A percentile compares a stretch with the other conserved stretches of the same genome.
Evolutionary conservation across 2,329 filamentous ascomycete genomes (phyloP).

Genomic region (Ambrosiella cleistominuta): DNA sequence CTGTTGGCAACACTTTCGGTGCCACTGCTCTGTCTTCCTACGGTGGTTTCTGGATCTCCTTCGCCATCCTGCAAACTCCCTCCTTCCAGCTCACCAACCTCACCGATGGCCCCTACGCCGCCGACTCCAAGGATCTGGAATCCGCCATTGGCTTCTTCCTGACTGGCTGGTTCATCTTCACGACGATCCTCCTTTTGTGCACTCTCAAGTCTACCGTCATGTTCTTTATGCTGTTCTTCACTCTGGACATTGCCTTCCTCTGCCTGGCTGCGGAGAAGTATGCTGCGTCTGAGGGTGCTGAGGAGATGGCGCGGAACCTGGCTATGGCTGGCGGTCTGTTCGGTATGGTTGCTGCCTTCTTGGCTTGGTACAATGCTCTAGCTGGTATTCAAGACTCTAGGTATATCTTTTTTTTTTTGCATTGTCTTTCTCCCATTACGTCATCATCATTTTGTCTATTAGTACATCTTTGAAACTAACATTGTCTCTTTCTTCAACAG

Average conservation of each 20-base stretch:
- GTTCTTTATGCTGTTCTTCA: slow-evolving; percentile 63
- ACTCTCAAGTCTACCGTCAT: slow-evolving; percentile 62
- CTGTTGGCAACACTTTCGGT: slow-evolving; percentile 73
- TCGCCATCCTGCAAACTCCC: slow-evolving; percentile 54
- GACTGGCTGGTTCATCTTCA: slow-evolving; percentile 73
- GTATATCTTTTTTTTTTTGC: slow-evolving; percentile 24
- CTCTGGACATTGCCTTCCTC: slow-evolving; percentile 58
- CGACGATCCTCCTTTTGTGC: slow-evolving; percentile 52
- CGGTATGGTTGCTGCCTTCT: slow-evolving; percentile 62
- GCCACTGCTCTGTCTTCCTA: slow-evolving; percentile 67
- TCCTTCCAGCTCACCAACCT: slow-evolving; percentile 39
- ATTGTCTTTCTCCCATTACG: background rate
- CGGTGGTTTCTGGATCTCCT: slow-evolving; percentile 68
- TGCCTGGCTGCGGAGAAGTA: slow-evolving; percentile 49
- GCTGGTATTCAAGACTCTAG: slow-evolving; percentile 61
- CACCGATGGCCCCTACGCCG: slow-evolving; percentile 27
- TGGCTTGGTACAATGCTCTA: slow-evolving; percentile 76
- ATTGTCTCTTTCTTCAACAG: slow-evolving; percentile 26
- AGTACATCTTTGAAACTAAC: slow-evolving; percentile 20
- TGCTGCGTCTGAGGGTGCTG: slow-evolving; percentile 33
- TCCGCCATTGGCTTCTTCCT: slow-evolving; percentile 59
- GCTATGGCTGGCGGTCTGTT: slow-evolving; percentile 61
- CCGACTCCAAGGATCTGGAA: slow-evolving; percentile 28
- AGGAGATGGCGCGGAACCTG: slow-evolving; percentile 28
- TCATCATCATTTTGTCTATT: background rate